Evolutionary conservation across 2,329 filamentous ascomycete genomes (phyloP), one percentile per base, ranked within the genome.

Genomic region (Sporothrix variecibatus): DNA sequence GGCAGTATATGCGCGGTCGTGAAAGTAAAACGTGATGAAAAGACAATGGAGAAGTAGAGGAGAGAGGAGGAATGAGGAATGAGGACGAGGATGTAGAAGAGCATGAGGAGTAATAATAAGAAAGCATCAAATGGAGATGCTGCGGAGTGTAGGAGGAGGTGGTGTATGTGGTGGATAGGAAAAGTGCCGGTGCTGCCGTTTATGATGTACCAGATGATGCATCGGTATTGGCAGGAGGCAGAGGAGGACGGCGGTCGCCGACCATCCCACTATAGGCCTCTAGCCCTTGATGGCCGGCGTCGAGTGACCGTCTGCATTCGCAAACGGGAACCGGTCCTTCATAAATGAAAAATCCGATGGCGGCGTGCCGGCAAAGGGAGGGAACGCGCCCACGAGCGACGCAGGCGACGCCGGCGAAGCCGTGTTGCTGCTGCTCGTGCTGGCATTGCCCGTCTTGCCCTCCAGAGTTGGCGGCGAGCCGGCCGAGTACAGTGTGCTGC

Each of bases 271-370:
- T 15, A n/a, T 28, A 7, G 53, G 56, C 38, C 15, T 31, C 69
- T 78, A 84, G 72, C 83, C 81, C 77, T 81, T 81, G 76, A 85
- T 89, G 58, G 87, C 86, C 79, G 86, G 85, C 62, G 85, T 82
- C 72, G 85, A 78, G 80, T 88, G 84, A 79, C 85, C 79, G 74
- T 88, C 86, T 72, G 84, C 77, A 62, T 82, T 81, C 80, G 81
- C 84, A 68, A 85, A 86, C 20, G 85, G 86, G 76, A 88, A 88
- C 72, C 83, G 84, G 74, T 87, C 84, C 78, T 82, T 81, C 77
- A 83, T 77, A 73, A 83, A 85, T 46, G 82, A 78, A 71, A 81
- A 80, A 71, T 84, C 85, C 77, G 80, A 81, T 72, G 85, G 79
- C 71, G 84, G 81, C 76, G 86, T 85, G 82, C 84, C 85, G 78